Conservation (phyloP, 768 basidiomycete genomes). For the Lanmaoa pseudosensibilis region DNA sequence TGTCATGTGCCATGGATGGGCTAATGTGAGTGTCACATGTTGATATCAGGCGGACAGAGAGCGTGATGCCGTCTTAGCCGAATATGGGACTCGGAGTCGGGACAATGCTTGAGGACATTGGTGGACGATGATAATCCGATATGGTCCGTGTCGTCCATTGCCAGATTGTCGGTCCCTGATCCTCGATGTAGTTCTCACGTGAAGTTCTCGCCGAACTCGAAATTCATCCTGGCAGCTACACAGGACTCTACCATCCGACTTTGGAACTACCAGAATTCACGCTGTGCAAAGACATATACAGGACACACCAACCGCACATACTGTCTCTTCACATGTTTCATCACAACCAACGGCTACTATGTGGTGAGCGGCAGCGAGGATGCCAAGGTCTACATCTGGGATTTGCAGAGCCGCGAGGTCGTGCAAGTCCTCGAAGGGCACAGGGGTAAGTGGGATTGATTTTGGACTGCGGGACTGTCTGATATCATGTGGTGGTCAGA, state of each 20-base stretch:
- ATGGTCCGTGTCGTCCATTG: slow-evolving; percentile 49
- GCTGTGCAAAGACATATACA: slow-evolving; percentile 89
- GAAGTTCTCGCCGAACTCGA: slow-evolving; percentile 89
- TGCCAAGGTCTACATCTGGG: slow-evolving; percentile 85
- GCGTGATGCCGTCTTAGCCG: slow-evolving; percentile 55
- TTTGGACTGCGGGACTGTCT: neutral
- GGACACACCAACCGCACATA: slow-evolving; percentile 87
- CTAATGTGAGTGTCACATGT: slow-evolving; percentile 66
- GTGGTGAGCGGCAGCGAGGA: slow-evolving; percentile 92
- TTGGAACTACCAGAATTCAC: slow-evolving; percentile 91
- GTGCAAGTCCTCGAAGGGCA: slow-evolving; percentile 78
- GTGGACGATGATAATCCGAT: slow-evolving; percentile 97
- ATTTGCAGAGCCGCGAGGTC: slow-evolving; percentile 77
- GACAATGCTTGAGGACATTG: slow-evolving; percentile 95
- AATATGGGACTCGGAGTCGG: slow-evolving; percentile 96
- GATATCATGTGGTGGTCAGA: slow-evolving; percentile 25
- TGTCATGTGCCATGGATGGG: slow-evolving; percentile 95
- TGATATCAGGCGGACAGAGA: neutral
- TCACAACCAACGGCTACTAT: slow-evolving; percentile 56
- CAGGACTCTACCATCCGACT: slow-evolving; percentile 93
- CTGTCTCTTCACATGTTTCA: slow-evolving; percentile 72
- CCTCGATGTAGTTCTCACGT: slow-evolving; percentile 67
- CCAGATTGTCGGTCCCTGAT: slow-evolving; percentile 7
- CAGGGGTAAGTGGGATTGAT: slow-evolving; percentile 51
- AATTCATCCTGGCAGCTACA: slow-evolving; percentile 85